Conservation (phyloP, 805 yeast genomes). For the Yarrowia alimentaria region DNA sequence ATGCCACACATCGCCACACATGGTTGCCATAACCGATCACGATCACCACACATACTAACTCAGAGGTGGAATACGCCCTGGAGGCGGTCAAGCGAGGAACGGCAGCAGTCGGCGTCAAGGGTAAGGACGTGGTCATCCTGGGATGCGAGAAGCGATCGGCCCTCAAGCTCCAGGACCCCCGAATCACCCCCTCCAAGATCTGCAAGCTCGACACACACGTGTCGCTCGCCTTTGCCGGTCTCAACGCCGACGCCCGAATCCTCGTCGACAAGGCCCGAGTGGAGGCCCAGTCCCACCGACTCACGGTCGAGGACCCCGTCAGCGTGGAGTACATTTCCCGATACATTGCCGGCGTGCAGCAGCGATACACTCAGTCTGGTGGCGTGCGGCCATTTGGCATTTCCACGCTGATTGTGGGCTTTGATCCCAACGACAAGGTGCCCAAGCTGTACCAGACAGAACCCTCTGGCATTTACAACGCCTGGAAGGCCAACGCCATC, state of each 20-base stretch:
- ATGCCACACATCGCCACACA: too few species aligned
- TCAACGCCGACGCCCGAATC: slow-evolving; percentile 97
- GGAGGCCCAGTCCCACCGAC: slow-evolving; percentile 91
- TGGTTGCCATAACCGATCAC: too few species aligned
- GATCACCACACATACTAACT: slow-evolving; percentile 11
- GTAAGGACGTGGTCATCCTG: slow-evolving; percentile 79
- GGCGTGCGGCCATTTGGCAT: slow-evolving; percentile 99
- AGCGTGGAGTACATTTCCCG: slow-evolving; percentile 87
- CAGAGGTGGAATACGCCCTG: slow-evolving; percentile 92
- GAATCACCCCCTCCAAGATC: slow-evolving; percentile 93
- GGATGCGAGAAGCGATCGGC: slow-evolving; percentile 98
- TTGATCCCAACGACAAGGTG: slow-evolving; percentile 75
- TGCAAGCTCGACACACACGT: slow-evolving; percentile 88
- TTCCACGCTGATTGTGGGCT: slow-evolving; percentile 92
- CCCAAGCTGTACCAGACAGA: slow-evolving; percentile 93
- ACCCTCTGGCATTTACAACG: slow-evolving; percentile 94
- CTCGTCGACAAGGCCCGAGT: slow-evolving; percentile 92
- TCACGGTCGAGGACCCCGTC: slow-evolving; percentile 93
- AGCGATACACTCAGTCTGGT: slow-evolving; percentile 94
- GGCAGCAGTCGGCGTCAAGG: slow-evolving; percentile 96
- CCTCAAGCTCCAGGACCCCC: slow-evolving; percentile 89
- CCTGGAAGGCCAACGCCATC: slow-evolving; percentile 97
- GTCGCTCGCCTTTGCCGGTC: slow-evolving; percentile 91
- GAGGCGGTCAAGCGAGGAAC: slow-evolving; percentile 99
- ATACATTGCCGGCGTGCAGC: slow-evolving; percentile 97